Percentiles rank a stretch among this genome's conserved stretches.
Conservation (phyloP, 495 filamentous ascomycete species). For the Daldinia vernicosa region DNA sequence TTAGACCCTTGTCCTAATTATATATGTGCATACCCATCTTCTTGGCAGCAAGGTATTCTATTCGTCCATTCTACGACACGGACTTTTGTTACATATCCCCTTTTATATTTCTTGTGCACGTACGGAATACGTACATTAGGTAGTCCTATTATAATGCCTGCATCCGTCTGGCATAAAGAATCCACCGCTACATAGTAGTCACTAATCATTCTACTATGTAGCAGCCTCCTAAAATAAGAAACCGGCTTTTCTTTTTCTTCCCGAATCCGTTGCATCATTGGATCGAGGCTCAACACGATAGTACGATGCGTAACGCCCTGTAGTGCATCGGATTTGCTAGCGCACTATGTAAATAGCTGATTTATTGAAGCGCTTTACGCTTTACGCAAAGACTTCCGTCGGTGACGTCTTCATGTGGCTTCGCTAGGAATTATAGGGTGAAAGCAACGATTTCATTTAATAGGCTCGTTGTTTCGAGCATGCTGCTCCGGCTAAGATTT, state of each 20-base stretch:
- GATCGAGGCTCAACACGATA: conserved; percentile 15
- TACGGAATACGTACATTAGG: no score
- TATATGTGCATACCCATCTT: no score
- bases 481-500: background rate
- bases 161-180: background rate
- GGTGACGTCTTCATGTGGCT: conserved; percentile 3
- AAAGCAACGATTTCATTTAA: background rate
- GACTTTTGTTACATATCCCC: background rate
- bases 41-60: background rate
- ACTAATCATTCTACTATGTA: background rate
- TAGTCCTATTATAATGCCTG: background rate
- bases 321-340: no score
- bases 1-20: background rate
- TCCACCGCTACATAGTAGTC: background rate
- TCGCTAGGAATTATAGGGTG: background rate
- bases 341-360: no score
- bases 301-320: background rate
- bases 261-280: background rate
- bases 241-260: conserved; percentile 1
- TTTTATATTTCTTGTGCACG: no score
- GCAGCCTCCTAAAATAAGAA: background rate
- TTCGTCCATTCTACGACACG: conserved; percentile 1
- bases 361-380: no score
- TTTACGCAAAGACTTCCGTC: no score
- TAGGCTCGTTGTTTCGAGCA: background rate